Evolutionary conservation across 1,284 basidiomycete genomes (phyloP), one percentile per base, ranked within the genome.

Genomic region (Trichosporon ovoides): DNA sequence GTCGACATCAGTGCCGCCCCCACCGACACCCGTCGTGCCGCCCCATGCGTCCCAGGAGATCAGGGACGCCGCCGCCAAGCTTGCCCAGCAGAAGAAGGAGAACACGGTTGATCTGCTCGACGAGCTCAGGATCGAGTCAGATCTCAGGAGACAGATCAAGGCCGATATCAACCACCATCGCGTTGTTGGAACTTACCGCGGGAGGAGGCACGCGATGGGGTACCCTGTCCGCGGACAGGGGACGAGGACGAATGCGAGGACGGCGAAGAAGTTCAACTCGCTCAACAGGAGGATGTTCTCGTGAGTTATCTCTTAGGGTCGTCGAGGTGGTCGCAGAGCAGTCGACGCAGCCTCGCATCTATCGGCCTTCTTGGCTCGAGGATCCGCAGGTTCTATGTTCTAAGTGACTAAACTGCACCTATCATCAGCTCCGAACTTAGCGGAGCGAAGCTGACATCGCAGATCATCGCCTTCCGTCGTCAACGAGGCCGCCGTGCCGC

Each of bases 181-280:
- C 40, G 73, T 75, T 31, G 77, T 83, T 28, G 82, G 82, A 3
- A 79, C 77, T 12, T 80, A 82, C 61, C 67, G 73, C 12, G 82
- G 82, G 2, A 71, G 79, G 59, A 53, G 76, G 67, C 81, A 83
- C 57, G 80, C 81, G 0, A 74, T 76, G 57, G 78, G 80, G 18
- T 67, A 81, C 20, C 82, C 82, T 1, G 82, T 82, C 1, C 70
- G 81, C 22, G 82, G 82, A 6, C 82, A 83, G 68, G 73, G 78
- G 48, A 83, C 82, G 24, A 75, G 76, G 35, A 79, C 76, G 9
- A 83, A 83, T 59, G 81, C 77, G 2, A 66, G 70, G 35, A 82
- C 81, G 12, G 82, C 82, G 0, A 77, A 75, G 59, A 80, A 76
- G 66, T 68, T 82, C 48, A 83, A 83, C 70, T 62, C 78, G 56